A percentile compares a stretch with the other conserved stretches of the same genome.
phyloP scores from a whole-genome alignment of 331 rosid genomes.

The Cydonia oblonga region DNA sequence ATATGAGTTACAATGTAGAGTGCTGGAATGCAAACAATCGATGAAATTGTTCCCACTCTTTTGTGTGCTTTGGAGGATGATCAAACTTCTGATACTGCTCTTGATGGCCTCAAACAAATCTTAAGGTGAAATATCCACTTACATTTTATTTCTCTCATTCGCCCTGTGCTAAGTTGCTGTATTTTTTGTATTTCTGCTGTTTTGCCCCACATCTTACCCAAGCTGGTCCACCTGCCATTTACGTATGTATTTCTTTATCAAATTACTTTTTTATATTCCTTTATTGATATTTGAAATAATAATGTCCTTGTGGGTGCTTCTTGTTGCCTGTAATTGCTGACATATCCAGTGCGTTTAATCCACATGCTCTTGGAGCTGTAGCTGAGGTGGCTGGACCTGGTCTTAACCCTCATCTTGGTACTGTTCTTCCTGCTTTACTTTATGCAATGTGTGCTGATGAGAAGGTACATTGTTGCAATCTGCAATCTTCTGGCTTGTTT shows the following conservation, averaged over 20 bases:
- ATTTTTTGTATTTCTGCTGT: conserved; percentile 56
- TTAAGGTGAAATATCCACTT: conserved; percentile 47
- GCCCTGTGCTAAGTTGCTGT: conserved; percentile 12
- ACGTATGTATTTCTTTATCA: conserved; percentile 44
- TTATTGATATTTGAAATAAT: not conserved
- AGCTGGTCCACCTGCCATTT: conserved; percentile 81
- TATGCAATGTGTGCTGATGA: conserved; percentile 67
- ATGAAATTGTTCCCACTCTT: conserved; percentile 92
- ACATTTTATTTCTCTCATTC: not conserved
- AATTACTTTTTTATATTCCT: conserved; percentile 3
- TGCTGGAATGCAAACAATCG: conserved; percentile 98
- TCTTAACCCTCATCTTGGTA: conserved; percentile 69
- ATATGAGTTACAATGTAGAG: conserved; percentile 41
- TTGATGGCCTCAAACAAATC: conserved; percentile 96
- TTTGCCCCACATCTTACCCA: conserved; percentile 91
- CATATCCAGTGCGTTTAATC: conserved; percentile 69
- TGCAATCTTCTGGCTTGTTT: not conserved
- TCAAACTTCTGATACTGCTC: conserved; percentile 84
- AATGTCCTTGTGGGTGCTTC: not conserved
- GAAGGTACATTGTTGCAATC: conserved; percentile 32
- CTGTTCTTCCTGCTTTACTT: conserved; percentile 82
- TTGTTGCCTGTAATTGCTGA: conserved; percentile 4
- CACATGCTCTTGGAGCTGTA: conserved; percentile 92
- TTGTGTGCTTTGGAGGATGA: conserved; percentile 91
- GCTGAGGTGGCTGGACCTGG: conserved; percentile 97